A percentile compares a stretch with the other conserved stretches of the same genome.
Conservation (phyloP, 2,329 filamentous ascomycete species). For the Exophiala calicioides region DNA sequence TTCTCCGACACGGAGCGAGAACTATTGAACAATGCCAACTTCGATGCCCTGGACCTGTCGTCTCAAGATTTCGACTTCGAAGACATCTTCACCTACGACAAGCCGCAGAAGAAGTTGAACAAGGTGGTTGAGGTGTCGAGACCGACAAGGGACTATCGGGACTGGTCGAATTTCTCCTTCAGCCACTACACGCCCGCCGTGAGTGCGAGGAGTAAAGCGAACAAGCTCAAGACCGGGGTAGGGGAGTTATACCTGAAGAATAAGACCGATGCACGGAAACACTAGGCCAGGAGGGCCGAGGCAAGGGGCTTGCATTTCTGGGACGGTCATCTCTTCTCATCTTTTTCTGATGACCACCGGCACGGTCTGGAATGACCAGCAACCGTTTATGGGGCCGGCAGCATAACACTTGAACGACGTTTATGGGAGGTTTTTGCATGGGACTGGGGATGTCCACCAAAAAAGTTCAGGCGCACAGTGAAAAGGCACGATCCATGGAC, state of each 20-base stretch:
- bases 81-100: constrained; percentile 34
- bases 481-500: too few relatives aligned
- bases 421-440: not conserved
- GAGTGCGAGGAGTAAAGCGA: constrained; percentile 23
- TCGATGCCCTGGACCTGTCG: constrained; percentile 30
- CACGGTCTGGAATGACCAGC: too few relatives aligned
- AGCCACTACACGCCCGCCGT: constrained; percentile 27
- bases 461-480: too few relatives aligned
- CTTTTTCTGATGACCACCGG: too few relatives aligned
- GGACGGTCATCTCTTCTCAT: too few relatives aligned
- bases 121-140: constrained; percentile 31
- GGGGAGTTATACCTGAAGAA: constrained; percentile 29
- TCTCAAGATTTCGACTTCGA: constrained; percentile 33
- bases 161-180: constrained; percentile 32
- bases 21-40: constrained; percentile 25
- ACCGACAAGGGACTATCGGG: constrained; percentile 24
- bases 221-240: constrained; percentile 19
- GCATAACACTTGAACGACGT: not conserved
- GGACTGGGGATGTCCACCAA: too few relatives aligned
- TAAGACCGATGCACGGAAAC: constrained; percentile 9
- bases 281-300: constrained; percentile 3
- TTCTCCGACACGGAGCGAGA: constrained; percentile 27
- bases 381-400: too few relatives aligned
- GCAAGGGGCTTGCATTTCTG: too few relatives aligned
- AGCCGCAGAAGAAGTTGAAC: constrained; percentile 28